Percentiles rank a stretch among this genome's conserved stretches.
phyloP scores from a whole-genome alignment of 1,284 basidiomycete genomes.

The Irpex sp. region DNA sequence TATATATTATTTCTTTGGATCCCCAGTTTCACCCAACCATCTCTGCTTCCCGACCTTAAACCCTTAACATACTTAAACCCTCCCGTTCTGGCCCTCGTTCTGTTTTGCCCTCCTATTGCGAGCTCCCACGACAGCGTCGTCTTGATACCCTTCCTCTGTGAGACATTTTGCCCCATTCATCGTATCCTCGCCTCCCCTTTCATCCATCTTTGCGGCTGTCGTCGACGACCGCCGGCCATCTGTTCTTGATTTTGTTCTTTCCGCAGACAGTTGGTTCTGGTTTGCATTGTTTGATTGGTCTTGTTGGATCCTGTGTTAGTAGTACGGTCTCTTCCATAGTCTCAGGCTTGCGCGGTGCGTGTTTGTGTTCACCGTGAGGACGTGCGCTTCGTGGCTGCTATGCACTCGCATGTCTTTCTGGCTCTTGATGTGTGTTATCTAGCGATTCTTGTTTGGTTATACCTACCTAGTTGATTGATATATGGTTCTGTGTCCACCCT shows the following conservation, averaged over 20 bases:
- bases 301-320: conserved; percentile 6
- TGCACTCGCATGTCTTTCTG: neutral
- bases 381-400: neutral
- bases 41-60: conserved; percentile 1
- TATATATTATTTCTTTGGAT: conserved; percentile 1
- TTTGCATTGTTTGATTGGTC: neutral
- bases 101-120: too few species aligned
- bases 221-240: neutral
- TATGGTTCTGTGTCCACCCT: too few species aligned
- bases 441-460: neutral
- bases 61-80: neutral
- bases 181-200: neutral
- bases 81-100: too few species aligned
- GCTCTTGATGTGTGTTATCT: neutral
- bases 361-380: neutral
- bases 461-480: too few species aligned
- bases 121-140: conserved; percentile 5
- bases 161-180: neutral
- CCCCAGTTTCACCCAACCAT: neutral
- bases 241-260: neutral
- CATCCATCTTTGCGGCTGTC: neutral
- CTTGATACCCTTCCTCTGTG: conserved; percentile 4
- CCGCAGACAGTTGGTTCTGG: neutral
- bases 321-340: neutral
- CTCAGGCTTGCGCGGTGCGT: neutral